Conservation (phyloP, 2,329 filamentous ascomycete genomes). For the Ophiosphaerella korrae region DNA sequence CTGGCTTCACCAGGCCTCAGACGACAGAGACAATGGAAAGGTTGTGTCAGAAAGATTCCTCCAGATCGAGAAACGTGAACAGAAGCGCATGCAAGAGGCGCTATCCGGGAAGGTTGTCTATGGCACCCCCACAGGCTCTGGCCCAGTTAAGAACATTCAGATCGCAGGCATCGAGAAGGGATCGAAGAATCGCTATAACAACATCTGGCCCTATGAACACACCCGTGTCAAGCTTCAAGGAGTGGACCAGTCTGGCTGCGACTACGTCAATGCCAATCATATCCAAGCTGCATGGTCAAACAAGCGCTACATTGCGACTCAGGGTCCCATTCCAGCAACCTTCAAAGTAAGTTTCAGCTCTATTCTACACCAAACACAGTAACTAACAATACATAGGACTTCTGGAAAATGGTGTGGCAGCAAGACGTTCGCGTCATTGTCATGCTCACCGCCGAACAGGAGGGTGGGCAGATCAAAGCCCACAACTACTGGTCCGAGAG, state of each 20-base stretch:
- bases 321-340: constrained; percentile 89
- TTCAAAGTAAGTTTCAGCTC: constrained; percentile 70
- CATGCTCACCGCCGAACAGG: constrained; percentile 92
- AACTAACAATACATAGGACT: constrained; percentile 67
- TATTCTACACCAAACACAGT: background rate
- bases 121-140: constrained; percentile 49
- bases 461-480: constrained; percentile 92
- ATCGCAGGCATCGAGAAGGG: constrained; percentile 95
- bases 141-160: constrained; percentile 61
- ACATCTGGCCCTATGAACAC: constrained; percentile 96
- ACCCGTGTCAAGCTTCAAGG: constrained; percentile 80
- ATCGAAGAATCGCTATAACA: constrained; percentile 95
- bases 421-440: constrained; percentile 94
- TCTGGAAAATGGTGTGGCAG: constrained; percentile 98
- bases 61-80: constrained; percentile 80
- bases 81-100: constrained; percentile 89
- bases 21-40: constrained; percentile 74
- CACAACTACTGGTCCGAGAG: constrained; percentile 88
- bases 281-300: constrained; percentile 79
- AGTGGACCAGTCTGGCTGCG: constrained; percentile 71
- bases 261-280: constrained; percentile 95
- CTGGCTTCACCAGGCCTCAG: constrained; percentile 77
- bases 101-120: constrained; percentile 66
- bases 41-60: constrained; percentile 82
- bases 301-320: constrained; percentile 93